Conservation (phyloP, 1,139 yeast genomes). For the Saccharomyces hybrid region DNA sequence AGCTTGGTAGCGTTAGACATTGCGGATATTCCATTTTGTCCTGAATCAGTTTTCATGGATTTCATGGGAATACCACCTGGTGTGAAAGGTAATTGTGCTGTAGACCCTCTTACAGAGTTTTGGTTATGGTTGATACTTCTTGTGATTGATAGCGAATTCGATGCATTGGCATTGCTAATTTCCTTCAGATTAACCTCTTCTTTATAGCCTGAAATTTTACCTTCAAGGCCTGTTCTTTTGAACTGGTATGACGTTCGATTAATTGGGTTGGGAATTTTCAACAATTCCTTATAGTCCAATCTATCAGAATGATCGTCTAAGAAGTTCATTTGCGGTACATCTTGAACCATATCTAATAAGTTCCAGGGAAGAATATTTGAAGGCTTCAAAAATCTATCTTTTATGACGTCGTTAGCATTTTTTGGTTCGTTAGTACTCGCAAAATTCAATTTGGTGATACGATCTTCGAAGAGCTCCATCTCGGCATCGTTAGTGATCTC, state of each 20-base stretch:
- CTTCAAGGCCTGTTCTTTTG: conserved; percentile 68
- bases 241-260: conserved; percentile 53
- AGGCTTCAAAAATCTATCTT: conserved; percentile 21
- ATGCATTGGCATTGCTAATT: conserved; percentile 48
- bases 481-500: conserved; percentile 18
- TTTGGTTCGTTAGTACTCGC: neutral
- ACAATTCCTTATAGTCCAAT: conserved; percentile 36
- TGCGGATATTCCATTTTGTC: conserved; percentile 8
- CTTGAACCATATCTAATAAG: conserved; percentile 29
- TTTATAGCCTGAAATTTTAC: conserved; percentile 52
- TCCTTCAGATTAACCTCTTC: conserved; percentile 51
- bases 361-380: conserved; percentile 26
- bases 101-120: conserved; percentile 59
- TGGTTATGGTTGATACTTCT: conserved; percentile 59
- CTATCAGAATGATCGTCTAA: conserved; percentile 27
- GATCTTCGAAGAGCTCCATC: conserved; percentile 19
- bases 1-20: conserved; percentile 31
- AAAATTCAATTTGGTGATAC: neutral
- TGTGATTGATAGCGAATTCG: conserved; percentile 64
- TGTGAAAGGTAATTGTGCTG: conserved; percentile 78
- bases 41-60: conserved; percentile 9
- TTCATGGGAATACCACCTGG: conserved; percentile 75
- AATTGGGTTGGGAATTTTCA: conserved; percentile 46
- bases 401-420: neutral
- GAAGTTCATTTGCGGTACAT: conserved; percentile 19